Base-by-base conservation (phyloP, 495 filamentous ascomycete genomes). In the Elasticomyces elasticus region DNA sequence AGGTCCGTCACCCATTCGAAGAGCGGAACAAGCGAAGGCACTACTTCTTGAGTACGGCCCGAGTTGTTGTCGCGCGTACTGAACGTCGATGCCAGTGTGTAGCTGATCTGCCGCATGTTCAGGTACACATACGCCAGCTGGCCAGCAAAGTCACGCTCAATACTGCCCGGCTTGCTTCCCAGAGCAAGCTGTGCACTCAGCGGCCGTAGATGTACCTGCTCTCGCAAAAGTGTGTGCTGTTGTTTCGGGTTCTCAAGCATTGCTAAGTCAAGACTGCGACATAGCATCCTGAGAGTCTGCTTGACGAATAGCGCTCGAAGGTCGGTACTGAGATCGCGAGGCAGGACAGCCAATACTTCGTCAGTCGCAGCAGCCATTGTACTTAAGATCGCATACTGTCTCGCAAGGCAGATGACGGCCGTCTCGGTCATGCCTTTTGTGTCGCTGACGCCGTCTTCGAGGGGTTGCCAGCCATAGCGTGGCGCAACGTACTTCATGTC, bases 61-160 rank as follows among this genome's bases (percentile, higher is more conserved):
- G 23, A 13, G n/a, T 49, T 35, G 3, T 2, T 5, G 20, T 46
- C 45, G 12, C 38, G 20, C 3, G 37, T 10, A 5, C 26, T 35
- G 33, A 56, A 24, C 7, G 50, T 24, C 24, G 35, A 38, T 13
- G 43, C 48, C 22, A 60, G 27, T 7, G 48, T 38, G 2, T 37
- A 17, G 25, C 33, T 35, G 49, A 33, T 45, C 1, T 28, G 28
- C 7, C 54, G 45, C 27, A 56, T 15, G 63, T 86, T 82, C 31
- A 94, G 69, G 30, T 81, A 79, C 0, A 83, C 69, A 76, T 81
- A 85, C n/a, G 87, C 79, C 45, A 94, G 72, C 61, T 84, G 86
- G 24, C 82, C 82, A 26, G 79, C 66, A 23, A 86, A 73, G 90
- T 69, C 45, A 81, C 78, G 52, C 80, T 82, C 56, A 5, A 2